A percentile compares a stretch with the other conserved stretches of the same genome.
Evolutionary conservation across 164 flowering plant genomes (phyloP).

Genomic region (Pachysandra terminalis): DNA sequence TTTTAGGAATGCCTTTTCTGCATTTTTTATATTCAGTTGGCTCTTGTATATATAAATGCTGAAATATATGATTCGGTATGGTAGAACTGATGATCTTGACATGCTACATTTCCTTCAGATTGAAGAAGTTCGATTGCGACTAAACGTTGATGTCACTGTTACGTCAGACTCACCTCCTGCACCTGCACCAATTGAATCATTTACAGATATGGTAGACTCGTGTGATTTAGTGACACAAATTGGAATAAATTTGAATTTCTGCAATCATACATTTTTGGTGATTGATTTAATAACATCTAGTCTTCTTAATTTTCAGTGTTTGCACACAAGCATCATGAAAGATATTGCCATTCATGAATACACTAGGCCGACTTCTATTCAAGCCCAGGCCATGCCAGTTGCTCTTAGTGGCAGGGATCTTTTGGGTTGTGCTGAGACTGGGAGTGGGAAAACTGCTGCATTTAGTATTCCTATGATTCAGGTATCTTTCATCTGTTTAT

Average conservation of each 20-base stretch:
- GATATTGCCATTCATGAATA: constrained; percentile 54
- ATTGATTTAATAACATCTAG: background rate
- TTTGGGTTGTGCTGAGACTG: constrained; percentile 69
- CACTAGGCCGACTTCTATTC: constrained; percentile 58
- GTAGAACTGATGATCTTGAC: background rate
- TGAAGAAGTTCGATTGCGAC: constrained; percentile 55
- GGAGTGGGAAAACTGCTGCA: constrained; percentile 76
- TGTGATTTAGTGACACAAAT: background rate
- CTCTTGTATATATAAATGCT: background rate
- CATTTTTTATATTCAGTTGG: too few relatives aligned
- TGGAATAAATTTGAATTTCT: background rate
- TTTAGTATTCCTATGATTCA: constrained; percentile 66
- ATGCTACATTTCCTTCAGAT: constrained; percentile 28
- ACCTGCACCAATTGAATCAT: constrained; percentile 61
- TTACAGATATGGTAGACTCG: constrained; percentile 53
- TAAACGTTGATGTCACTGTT: constrained; percentile 52
- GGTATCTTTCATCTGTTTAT: constrained; percentile 24
- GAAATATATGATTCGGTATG: background rate
- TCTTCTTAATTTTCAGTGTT: constrained; percentile 29
- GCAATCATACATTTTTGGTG: background rate
- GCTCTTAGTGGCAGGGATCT: constrained; percentile 64
- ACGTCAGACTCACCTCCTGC: constrained; percentile 40
- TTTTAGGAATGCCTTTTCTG: too few relatives aligned
- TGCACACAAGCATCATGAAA: constrained; percentile 52
- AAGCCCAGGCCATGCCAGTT: constrained; percentile 66